Base-by-base conservation (phyloP, 2,329 filamentous ascomycete species). In the Penicillium nordicum region DNA sequence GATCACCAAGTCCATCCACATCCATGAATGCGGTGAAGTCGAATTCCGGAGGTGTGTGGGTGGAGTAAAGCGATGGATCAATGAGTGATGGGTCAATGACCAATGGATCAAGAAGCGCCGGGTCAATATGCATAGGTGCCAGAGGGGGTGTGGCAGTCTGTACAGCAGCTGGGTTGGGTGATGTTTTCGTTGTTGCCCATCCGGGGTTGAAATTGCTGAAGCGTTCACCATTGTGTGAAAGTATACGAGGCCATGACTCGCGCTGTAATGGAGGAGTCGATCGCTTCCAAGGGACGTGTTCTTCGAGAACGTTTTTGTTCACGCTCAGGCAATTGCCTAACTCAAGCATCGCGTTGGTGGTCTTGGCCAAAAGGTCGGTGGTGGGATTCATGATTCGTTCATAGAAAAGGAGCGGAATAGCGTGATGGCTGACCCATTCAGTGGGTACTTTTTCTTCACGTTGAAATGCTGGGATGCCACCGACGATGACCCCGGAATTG, bases 371-470 rank as follows among this genome's bases (percentile, higher is more conserved):
- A 12, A 65, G 54, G 2, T 61, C 59, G 2, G 14, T 6, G 1
- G 57, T 30, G 1, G 71, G 71, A 27, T 69, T 64, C 38, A 70
- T 44, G 14, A 74, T 55, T 7, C 60, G 68, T 52, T 76, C 74
- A 34, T 74, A 76, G 43, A 76, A 66, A 6, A 72, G 58, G 1
- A 75, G 38, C 0, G 70, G 68, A 5, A 69, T 56, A 47, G 18
- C 57, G 14, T 14, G 55, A 54, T 5, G 57, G 27, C 14, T 40
- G 21, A 55, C 27, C 66, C 66, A 71, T 57, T 69, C 51, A 5
- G 41, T 45, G 1, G 70, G 71, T 6, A 75, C 63, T 37, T 61
- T 60, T 7, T 68, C 66, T 3, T 58, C 55, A 1, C 6, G 23
- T 6, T 57, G 42, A 4, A 42, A 34, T 4, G 61, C 53, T 10